These are phyloP conservation scores for Aspergillus olivimuriae DNA, from an alignment of 495 filamentous ascomycete genomes.

Conservation along the genomic window DNA sequence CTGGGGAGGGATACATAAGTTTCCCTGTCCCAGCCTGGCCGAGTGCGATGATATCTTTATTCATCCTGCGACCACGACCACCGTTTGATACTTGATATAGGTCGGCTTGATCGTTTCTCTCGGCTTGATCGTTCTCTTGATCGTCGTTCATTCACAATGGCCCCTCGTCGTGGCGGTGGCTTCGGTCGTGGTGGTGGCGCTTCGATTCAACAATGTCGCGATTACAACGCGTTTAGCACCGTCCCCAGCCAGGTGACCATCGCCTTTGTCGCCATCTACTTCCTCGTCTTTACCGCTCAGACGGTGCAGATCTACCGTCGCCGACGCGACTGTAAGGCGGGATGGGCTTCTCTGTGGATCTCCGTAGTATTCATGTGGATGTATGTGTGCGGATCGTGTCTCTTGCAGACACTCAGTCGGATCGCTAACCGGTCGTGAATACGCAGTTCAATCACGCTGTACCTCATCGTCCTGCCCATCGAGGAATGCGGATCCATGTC, in stretches of 20 bases:
- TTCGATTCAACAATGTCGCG: not conserved
- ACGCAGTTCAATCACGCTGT: not conserved
- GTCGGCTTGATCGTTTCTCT: not conserved
- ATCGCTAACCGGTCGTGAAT: not conserved
- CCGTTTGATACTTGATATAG: not conserved
- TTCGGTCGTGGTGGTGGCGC: not conserved
- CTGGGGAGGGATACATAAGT: too few species aligned
- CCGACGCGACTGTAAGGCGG: not conserved
- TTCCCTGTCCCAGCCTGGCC: too few species aligned
- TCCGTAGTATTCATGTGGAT: not conserved
- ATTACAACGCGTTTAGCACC: not conserved
- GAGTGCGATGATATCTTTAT: too few species aligned
- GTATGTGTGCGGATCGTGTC: not conserved
- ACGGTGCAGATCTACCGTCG: not conserved
- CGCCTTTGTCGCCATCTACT: slow-evolving; percentile 14
- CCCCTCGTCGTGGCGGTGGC: slow-evolving; percentile 2
- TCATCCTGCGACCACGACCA: too few species aligned
- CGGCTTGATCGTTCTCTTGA: not conserved
- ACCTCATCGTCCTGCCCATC: not conserved
- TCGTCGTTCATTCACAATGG: not conserved
- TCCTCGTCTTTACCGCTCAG: slow-evolving; percentile 1
- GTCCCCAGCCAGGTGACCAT: not conserved
- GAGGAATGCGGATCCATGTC: not conserved
- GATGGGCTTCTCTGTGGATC: not conserved
- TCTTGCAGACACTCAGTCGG: not conserved